Percentiles rank a stretch among this genome's conserved stretches.
phyloP scores from a whole-genome alignment of 257 asterid genomes.

The Ligustrum vulgare region DNA sequence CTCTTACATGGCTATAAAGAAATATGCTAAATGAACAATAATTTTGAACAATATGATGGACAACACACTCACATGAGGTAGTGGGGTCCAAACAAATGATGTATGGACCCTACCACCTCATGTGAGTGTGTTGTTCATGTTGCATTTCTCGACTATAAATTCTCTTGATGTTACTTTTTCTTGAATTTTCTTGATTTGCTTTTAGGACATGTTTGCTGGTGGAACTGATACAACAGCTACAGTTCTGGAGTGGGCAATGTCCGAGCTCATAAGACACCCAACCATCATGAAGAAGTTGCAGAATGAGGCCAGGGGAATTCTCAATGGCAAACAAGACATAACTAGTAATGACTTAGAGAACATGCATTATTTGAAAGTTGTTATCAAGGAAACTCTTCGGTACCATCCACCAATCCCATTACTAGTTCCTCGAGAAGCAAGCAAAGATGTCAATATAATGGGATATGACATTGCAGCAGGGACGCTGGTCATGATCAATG shows the following conservation, averaged over 20 bases:
- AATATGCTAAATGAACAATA: too few species aligned
- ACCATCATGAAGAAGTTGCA: constrained; percentile 7
- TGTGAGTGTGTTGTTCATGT: too few species aligned
- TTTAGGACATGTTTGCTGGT: constrained; percentile 7
- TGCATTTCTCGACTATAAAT: too few species aligned
- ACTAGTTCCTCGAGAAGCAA: constrained; percentile 10
- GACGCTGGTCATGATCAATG: constrained; percentile 20
- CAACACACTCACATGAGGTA: too few species aligned
- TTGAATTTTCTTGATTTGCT: neutral
- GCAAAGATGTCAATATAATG: constrained; percentile 11
- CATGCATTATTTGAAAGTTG: constrained; percentile 24
- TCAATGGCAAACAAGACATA: neutral
- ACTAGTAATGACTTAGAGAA: neutral
- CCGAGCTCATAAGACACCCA: constrained; percentile 12
- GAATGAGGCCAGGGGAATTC: constrained; percentile 2
- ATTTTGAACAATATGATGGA: too few species aligned
- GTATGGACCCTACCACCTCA: too few species aligned
- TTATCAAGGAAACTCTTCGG: constrained; percentile 26
- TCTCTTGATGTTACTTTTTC: neutral
- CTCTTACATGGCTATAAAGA: too few species aligned
- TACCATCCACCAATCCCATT: constrained; percentile 22
- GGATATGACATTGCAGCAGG: constrained; percentile 22
- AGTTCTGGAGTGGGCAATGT: constrained; percentile 8
- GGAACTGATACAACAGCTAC: constrained; percentile 1
- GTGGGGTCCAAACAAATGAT: too few species aligned